Conservation (phyloP, 116 monocot genomes). For the Posidonia oceanica region DNA sequence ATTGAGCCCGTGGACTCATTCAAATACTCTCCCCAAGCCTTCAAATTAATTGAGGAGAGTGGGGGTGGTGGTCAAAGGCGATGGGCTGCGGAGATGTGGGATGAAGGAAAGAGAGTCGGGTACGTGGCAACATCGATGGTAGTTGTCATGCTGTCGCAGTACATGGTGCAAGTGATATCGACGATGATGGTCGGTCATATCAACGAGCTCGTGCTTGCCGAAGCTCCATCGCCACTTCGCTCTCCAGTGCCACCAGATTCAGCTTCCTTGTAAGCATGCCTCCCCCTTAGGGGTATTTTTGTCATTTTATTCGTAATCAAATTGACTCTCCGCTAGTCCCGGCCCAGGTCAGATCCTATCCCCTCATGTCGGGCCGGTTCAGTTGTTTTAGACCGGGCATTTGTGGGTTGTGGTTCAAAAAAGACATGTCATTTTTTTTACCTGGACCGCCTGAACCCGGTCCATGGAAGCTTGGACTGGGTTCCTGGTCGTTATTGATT, state of each 20-base stretch:
- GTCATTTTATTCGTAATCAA: no score
- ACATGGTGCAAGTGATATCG: conserved; percentile 45
- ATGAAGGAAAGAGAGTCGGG: no score
- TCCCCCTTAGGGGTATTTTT: no score
- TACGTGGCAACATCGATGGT: no score
- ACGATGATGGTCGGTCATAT: conserved; percentile 76
- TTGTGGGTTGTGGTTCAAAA: neutral
- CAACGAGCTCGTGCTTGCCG: conserved; percentile 48
- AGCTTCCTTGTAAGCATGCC: no score
- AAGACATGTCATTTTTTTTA: no score
- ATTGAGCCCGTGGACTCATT: no score
- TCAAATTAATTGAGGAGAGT: conserved; percentile 23
- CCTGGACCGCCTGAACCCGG: neutral
- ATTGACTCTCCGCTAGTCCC: no score
- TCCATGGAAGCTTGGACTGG: neutral
- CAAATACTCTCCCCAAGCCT: no score
- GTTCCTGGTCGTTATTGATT: neutral
- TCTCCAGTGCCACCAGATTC: no score
- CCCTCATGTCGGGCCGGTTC: neutral
- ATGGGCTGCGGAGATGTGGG: no score
- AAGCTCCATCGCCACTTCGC: neutral
- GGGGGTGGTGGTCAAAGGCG: conserved; percentile 25
- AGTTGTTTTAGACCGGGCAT: neutral
- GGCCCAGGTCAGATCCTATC: no score
- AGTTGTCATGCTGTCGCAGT: conserved; percentile 30